Evolutionary conservation across 2,329 filamentous ascomycete species (phyloP), one percentile per base, ranked within the genome.

Genomic region (Trichoderma sp.): DNA sequence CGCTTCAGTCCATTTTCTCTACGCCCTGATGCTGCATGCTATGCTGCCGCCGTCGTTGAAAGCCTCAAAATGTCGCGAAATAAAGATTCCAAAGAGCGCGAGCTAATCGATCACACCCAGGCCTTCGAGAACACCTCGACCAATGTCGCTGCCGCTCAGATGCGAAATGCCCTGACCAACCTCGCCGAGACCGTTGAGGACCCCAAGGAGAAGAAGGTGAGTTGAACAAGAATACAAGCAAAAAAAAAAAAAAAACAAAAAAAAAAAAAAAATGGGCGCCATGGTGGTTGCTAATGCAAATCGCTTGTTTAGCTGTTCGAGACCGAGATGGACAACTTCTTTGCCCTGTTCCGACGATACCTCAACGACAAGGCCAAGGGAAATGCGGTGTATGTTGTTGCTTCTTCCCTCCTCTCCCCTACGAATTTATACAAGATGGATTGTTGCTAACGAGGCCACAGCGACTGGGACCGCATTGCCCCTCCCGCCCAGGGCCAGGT

Each of bases 271-370:
- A 4, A 32, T 30, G 2, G 49, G 13, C 60, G 32, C 16, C 10
- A 32, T 30, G 2, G 49, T 34, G 37, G 24, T n/a, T 49, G 32
- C 70, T 70, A 66, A 74, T 68, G 32, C 49, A 5, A 37, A 30
- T 13, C 11, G 26, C 30, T 11, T 10, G 26, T 59, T 75, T 74
- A 93, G 92, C 89, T 96, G 74, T 98, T 98, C 82, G 95, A 98
- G 85, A 96, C 94, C 5, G 95, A 99, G 84, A 98, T 97, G 94
- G 96, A 99, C 89, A 99, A 99, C 90, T 99, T 99, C 87, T 99
- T 99, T 80, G 91, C 94, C 71, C 91, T 99, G 71, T 99, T 99
- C 91, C 92, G 96, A 79, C 90, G 96, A 83, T 99, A 97, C 83
- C 86, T 99, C 72, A 97, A 97, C 80, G 96, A 98, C 85, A 97